Evolutionary conservation across 306 rosid genomes (phyloP), one percentile per base, ranked within the genome.

Genomic region (Benincasa hispida): DNA sequence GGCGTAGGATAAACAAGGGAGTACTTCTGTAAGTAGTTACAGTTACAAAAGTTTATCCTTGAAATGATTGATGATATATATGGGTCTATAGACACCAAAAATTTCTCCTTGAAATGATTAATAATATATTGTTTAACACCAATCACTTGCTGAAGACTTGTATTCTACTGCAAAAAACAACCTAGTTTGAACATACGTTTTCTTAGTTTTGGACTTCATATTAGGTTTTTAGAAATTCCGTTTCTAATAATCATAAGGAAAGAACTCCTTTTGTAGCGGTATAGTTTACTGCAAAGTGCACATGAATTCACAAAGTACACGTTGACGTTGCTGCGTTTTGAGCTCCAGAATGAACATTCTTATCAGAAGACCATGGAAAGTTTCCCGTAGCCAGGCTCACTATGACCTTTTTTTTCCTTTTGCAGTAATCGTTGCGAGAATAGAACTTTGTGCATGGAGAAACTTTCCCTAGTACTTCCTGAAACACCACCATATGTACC

Each of bases 1-100:
- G 98, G 99, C 92, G 87, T 42, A 92, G 99, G 93, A 92, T 95
- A 84, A 95, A 95, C 79, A 92, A 92, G 84, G 99, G 99, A 88
- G 62, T 82, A 79, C 85, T 32, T 34, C 92, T 92, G 99, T 94
- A 79, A 87, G 97, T 89, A 79, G 63, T 81, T 58, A 58, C 69
- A 19, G 58, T 51, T 30, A 3, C 39, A 14, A 13, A 70, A 70
- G 24, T 47, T 70, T 47, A 5, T 42, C 56, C 28, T 68, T 42
- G 21, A 68, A 45, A 45, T 10, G 75, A 69, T 69, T 24, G 21
- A 14, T 18, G 58, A 15, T 55, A 55, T 55, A 55, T 58, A 3
- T 75, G 66, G 48, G 34, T 56, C n/a, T n/a, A n/a, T n/a, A n/a
- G n/a, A n/a, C n/a, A n/a, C n/a, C 39, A 14, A 13, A 70, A 70